Base-by-base conservation (phyloP, 2,329 filamentous ascomycete species). In the Lasiodiplodia sp. region DNA sequence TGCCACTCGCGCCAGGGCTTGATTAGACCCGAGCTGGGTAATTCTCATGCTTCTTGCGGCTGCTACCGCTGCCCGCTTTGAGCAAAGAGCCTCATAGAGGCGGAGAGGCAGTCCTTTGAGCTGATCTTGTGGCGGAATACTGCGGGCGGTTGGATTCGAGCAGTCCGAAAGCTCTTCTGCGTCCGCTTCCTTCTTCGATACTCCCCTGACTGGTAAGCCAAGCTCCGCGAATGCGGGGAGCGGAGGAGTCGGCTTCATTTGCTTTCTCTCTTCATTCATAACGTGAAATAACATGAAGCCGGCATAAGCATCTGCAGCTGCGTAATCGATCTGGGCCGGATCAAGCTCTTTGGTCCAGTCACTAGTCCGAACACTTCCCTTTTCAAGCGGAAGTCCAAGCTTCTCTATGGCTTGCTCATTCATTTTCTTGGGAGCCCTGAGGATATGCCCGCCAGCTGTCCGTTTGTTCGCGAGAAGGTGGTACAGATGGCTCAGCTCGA, bases 291-390 rank as follows among this genome's bases (percentile, higher is more conserved):
- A 82, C 73, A 93, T 91, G 16, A 94, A 79, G 3, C 91, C 91
- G 40, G 93, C 93, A 76, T 97, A 97, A 0, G 93, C 92, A 79
- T 97, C 95, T 0, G 91, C 88, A 2, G 93, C 93, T n/a, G 94
- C 79, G 83, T 86, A 95, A 85, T 86, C 79, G 21, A 92, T 86
- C 76, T 97, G 94, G 11, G 87, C 78, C 71, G 85, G 81, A 23
- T 82, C 84, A 40, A 97, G 80, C 0, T 82, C 75, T 69, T 83
- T 81, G 34, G 88, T 88, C 94, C 95, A 97, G 75, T 95, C 86
- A 72, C 93, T 90, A 1, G 85, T 85, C 21, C 94, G 87, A 1
- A 96, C 92, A 52, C 87, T 81, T 1, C 88, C 92, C 79, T 97
- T 97, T 75, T 85, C 90, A 69, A 97, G 78, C 2, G 94, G 93